Evolutionary conservation across 2,329 filamentous ascomycete species (phyloP), one percentile per base, ranked within the genome.

Genomic region (Venturia nashicola): DNA sequence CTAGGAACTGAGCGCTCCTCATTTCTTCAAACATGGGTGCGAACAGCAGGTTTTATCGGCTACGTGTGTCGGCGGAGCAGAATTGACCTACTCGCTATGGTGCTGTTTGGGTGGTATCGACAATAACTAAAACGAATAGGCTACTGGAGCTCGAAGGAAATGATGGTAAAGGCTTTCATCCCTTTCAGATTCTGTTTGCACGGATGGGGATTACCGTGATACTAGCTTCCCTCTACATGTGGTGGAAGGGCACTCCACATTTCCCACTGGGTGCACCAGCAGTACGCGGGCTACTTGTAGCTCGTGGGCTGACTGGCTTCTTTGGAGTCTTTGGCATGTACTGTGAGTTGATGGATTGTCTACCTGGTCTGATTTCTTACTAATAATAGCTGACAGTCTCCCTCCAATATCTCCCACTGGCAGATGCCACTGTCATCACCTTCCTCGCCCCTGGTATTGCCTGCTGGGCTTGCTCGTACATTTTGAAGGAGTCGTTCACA

Each of bases 361-460:
- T 54, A 34, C 8, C 6, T 11, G 7, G 18, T 20, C 11, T 34
- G 7, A 1, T 76, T 23, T 9, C 9, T 51, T 44, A 7, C 64
- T 70, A 70, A 27, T 70, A 5, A 5, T 12, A 27, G n/a, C 61
- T 36, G 11, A 9, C 64, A 80, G 79, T 86, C 69, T 87, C 84
- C 8, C 76, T 89, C 65, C 82, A 89, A 71, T 95, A 95, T 69
- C 82, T 96, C 3, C 89, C 90, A 0, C 81, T 96, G 2, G 88
- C 90, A 18, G 91, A 96, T 72, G 91, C 91, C 2, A 94, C 90
- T 0, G 91, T 96, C 42, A 87, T 97, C 62, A 94, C 90, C 9
- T 97, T 96, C 72, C 80, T 96, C 6, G 84, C 88, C 0, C 92
- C 92, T 0, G 87, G 87, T 16, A 80, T 95, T 6, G 84, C 90